Evolutionary conservation across 306 rosid species (phyloP), one percentile per base, ranked within the genome.

Genomic region (Mimosa bimucronata): DNA sequence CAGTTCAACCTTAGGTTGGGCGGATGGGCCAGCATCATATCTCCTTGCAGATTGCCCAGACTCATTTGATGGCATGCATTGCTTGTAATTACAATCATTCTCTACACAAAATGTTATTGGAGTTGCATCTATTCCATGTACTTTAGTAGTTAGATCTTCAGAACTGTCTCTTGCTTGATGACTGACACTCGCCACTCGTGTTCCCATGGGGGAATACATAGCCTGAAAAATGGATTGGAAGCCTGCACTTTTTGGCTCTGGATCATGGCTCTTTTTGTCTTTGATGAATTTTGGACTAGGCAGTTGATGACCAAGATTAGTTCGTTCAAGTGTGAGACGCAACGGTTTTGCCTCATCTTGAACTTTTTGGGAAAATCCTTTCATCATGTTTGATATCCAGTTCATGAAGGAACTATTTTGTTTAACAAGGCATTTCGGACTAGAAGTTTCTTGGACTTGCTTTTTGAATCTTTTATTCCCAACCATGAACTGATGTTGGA

Each of bases 401-500:
- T 85, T 92, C 95, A 88, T 80, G 84, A 95, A 95, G 75, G 98
- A 91, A 86, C 97, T 95, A 67, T 87, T 86, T 66, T 80, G 88
- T 80, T 83, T 83, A 48, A 64, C 68, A 76, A 19, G 21, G 81
- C 92, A 81, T 73, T 79, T 74, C 50, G 89, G 67, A 68, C 50
- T 61, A 4, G 87, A 81, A 34, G 86, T 44, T 77, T 84, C 89
- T 74, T 79, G 88, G 53, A 77, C 77, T 78, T 85, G 77, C 79
- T 41, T 88, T 84, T 79, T 85, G 77, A 86, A 71, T 74, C 88
- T 88, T 77, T 90, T 88, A 82, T 77, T 83, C 48, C 83, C 89
- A 70, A 72, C 85, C 77, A 75, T 80, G 60, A 88, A 72, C 73
- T 86, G 87, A 37, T 89, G 94, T 13, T 90, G 91, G 67, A 76